Evolutionary conservation across 768 basidiomycete species (phyloP), one percentile per base, ranked within the genome.

Genomic region (Serendipita sp.): DNA sequence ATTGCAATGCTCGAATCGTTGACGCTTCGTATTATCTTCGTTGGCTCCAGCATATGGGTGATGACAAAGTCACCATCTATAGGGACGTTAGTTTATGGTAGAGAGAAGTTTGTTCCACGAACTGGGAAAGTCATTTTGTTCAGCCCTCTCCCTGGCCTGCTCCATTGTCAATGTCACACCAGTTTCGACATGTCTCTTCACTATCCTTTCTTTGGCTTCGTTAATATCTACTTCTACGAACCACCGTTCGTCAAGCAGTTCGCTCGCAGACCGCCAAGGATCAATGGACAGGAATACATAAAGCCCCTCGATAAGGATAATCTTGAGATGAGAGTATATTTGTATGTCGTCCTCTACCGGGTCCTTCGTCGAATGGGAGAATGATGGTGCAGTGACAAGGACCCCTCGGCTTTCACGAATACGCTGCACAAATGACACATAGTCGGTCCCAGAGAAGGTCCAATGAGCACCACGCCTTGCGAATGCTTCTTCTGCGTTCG

Each of bases 231-330:
- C 75, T 10, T 83, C 75, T 33, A 96, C 73, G 74, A 83, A 86
- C 80, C 89, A 88, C 8, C 88, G 77, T 69, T 92, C 87, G 70
- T 95, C 88, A 65, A 94, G 76, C 63, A 82, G 69, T 16, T 74
- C 70, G 0, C 83, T 81, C 0, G 85, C 88, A 13, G 80, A 77
- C 1, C 70, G 72, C 94, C 94, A 96, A 0, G 87, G 85, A 0
- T 80, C 75, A 27, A 84, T 74, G n/a, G 81, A 76, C 33, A 96
- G 79, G 68, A 91, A 82, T 2, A 84, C 79, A 72, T 97, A 96
- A n/a, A 96, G 74, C 0, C 94, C 93, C 73, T 97, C 94, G 66
- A 97, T 81, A 65, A 97, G 72, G 46, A 96, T 79, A 63, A 97
- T 81, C 11, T 88, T 83, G 69, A 94, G 86, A 36, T 76, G 69